Base-by-base conservation (phyloP, 2,329 filamentous ascomycete genomes). In the Stagonosporopsis vannaccii region DNA sequence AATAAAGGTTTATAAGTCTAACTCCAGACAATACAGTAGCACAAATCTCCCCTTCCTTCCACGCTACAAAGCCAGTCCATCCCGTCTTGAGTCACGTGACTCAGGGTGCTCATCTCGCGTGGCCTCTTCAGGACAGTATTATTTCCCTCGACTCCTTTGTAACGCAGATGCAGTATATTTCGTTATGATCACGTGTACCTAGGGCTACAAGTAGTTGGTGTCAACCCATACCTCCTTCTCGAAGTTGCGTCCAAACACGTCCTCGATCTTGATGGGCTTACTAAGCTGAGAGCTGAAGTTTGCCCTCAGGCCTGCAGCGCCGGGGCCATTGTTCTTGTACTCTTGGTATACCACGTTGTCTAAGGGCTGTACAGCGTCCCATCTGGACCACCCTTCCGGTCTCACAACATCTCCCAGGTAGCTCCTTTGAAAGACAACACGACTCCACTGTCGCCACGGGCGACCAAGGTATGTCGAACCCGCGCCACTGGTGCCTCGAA, bases 351-450 rank as follows among this genome's bases (percentile, higher is more conserved):
- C 55, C 9, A 67, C 33, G 12, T 65, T 57, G 1, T 63, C 58
- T 0, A 59, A 9, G 20, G 58, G 59, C 45, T 67, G 65, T 17
- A 59, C 51, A 15, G 39, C 20, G 33, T 67, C 63, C 65, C 65
- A 67, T 8, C 26, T 71, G 71, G 5, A 67, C 85, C 86, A 88
- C 0, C 85, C 86, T 0, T 80, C 81, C 0, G 78, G 58, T 64
- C 86, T 85, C 61, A 89, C 79, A n/a, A 87, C 82, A 25, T 75
- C 69, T 6, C 76, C 77, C 69, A 89, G 73, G 22, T 69, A 68
- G 0, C 80, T 82, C 42, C 77, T 70, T 68, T 84, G 82, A 66
- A 82, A 78, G 4, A 77, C 72, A 5, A 83, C 80, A n/a, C 78
- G 69, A 13, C 80, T 79, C 58, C 78, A 82, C 19, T 75, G 66